Evolutionary conservation across 306 rosid species (phyloP), one percentile per base, ranked within the genome.

Genomic region (Pyrus betulifolia): DNA sequence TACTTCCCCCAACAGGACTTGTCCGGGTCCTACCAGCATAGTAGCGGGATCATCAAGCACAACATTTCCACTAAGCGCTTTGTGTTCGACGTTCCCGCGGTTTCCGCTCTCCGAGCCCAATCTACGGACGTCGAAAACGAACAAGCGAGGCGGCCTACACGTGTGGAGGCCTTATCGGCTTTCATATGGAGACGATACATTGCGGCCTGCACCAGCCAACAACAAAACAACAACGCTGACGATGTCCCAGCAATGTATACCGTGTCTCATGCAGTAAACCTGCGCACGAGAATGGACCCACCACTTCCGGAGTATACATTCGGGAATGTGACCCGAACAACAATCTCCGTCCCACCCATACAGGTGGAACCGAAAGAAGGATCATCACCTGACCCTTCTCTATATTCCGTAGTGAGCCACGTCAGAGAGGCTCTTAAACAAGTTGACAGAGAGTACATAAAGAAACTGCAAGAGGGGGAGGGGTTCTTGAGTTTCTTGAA

Each of bases 101-200:
- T 86, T 31, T 69, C 66, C 10, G 38, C 63, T 8, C 72, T 86
- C 11, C 77, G 70, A 22, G 58, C 52, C 7, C 67, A 49, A 63
- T 82, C 73, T 40, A 35, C 52, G 0, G 79, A 35, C 28, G 52
- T 54, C 11, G 51, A 17, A 5, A 33, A n/a, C 70, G 54, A 35
- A 38, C 9, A 19, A 22, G 51, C 38, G 22, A 58, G 67, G 13
- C 75, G 84, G 0, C 81, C 84, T 4, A 81, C 88, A 0, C 80
- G 90, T 3, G 84, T 84, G 27, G 90, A 79, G 62, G 90, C 88
- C 14, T 49, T 86, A 15, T 87, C 90, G 0, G 58, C 84, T 27
- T 84, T 87, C 74, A 70, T 87, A 59, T 84, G 83, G 80, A 23
- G 64, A 9, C 86, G 89, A 2, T 62, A 80, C 51, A 44, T 74